Evolutionary conservation across 73 alveolate species (phyloP).

Genomic region (Stentor coeruleus): DNA sequence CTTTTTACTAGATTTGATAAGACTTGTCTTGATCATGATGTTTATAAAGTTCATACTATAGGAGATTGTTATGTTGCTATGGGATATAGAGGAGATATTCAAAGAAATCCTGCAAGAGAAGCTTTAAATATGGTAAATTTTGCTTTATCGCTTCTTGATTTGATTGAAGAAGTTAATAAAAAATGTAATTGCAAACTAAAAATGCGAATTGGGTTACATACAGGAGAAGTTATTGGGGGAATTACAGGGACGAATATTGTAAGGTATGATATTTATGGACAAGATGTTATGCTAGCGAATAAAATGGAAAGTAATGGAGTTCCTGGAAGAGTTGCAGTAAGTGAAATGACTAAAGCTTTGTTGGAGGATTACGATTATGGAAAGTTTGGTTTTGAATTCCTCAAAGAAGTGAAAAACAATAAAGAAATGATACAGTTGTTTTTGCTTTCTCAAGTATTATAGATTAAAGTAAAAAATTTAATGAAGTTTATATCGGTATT

Average conservation of each 20-base stretch:
- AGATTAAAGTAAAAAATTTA: no score
- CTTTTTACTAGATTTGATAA: slow-evolving; percentile 88
- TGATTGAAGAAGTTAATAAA: slow-evolving; percentile 81
- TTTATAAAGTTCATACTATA: slow-evolving; percentile 92
- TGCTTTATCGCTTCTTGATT: slow-evolving; percentile 90
- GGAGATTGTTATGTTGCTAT: slow-evolving; percentile 94
- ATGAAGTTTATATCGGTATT: no score
- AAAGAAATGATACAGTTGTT: no score
- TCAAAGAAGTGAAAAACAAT: no score
- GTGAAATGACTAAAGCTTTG: slow-evolving; percentile 48
- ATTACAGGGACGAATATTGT: slow-evolving; percentile 45
- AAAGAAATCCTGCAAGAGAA: slow-evolving; percentile 87
- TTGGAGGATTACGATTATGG: no score
- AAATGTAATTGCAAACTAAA: slow-evolving; percentile 60
- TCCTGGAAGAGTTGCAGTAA: slow-evolving; percentile 53
- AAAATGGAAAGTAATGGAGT: slow-evolving; percentile 56
- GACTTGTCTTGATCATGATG: slow-evolving; percentile 80
- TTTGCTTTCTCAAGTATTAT: no score
- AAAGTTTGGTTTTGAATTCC: no score
- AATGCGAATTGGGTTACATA: slow-evolving; percentile 85
- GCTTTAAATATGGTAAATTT: slow-evolving; percentile 84
- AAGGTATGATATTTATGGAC: slow-evolving; percentile 63
- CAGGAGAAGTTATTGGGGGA: slow-evolving; percentile 45
- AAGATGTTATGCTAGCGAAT: slow-evolving; percentile 58
- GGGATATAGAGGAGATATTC: slow-evolving; percentile 90